phyloP scores from a whole-genome alignment of 2,329 filamentous ascomycete genomes.

The Phialophora verrucosa region DNA sequence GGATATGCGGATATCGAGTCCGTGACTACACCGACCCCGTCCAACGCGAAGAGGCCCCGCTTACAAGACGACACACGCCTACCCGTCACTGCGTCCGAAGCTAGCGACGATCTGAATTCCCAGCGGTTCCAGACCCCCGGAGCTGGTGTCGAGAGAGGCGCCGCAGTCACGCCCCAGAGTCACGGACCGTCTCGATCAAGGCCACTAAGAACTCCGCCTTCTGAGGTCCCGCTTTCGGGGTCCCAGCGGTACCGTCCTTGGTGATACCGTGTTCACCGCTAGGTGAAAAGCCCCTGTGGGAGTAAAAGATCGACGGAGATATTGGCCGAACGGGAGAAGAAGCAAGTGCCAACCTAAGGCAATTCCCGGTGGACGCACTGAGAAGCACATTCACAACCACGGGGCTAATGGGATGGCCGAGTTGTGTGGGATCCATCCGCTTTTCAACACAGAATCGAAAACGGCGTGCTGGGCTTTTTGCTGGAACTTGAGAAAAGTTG shows the following conservation, averaged over 20 bases:
- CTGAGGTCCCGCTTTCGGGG: neutral
- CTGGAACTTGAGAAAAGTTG: neutral
- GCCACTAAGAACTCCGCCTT: neutral
- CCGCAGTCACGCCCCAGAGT: neutral
- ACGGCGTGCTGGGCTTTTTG: neutral
- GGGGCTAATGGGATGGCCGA: neutral
- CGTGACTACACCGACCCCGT: neutral
- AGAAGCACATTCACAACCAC: neutral
- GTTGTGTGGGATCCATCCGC: neutral
- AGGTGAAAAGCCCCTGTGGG: no score
- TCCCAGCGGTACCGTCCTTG: no score
- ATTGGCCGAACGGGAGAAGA: neutral
- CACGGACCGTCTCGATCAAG: neutral
- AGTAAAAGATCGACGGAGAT: no score
- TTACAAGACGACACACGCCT: neutral
- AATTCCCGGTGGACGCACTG: neutral
- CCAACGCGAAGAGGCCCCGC: neutral
- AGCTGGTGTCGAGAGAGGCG: neutral
- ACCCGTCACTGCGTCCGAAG: no score
- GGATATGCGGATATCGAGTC: neutral
- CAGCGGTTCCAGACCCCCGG: no score
- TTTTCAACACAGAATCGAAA: neutral
- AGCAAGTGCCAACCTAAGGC: neutral
- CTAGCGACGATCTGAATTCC: neutral
- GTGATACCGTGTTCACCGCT: no score